Evolutionary conservation across 768 basidiomycete species (phyloP), one percentile per base, ranked within the genome.

Genomic region (Lactarius hatsudake): DNA sequence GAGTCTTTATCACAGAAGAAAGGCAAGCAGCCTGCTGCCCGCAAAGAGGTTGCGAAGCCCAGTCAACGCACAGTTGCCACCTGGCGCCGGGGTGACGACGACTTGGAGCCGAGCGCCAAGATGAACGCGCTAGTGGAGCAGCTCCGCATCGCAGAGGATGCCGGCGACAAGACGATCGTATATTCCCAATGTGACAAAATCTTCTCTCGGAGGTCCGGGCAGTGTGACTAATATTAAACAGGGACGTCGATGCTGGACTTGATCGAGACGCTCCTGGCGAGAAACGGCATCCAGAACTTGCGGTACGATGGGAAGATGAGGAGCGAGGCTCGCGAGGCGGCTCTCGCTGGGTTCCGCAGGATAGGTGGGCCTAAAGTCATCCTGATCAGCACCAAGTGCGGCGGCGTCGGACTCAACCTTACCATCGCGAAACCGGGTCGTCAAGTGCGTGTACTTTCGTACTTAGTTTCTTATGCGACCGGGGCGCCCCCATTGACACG

Each of bases 201-300:
- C 34, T 23, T 57, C n/a, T 45, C 36, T 62, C 57, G 2, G 2
- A 15, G 15, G 6, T 51, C n/a, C 36, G 10, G 36, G 51, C 12
- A 18, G 12, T 3, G 26, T 18, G 6, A 15, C 53, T 58, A 30
- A 59, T 32, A 26, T 53, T 6, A 23, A 18, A 61, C 63, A 89
- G 88, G 88, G 88, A 90, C 88, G 0, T 86, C 86, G 0, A 88
- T 89, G 85, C 81, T 90, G 40, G 85, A 89, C 72, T 77, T 88
- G 20, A 75, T 89, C 51, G 87, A 88, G 68, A 83, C 77, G n/a
- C 62, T 87, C 28, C 83, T 90, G 69, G 79, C 80, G 10, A 80
- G 87, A 30, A 76, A 88, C 72, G 86, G 86, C 0, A 83, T 89
- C 20, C 79, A 82, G 56, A 83, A 71, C 65, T 72, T 89, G 64